A percentile compares a stretch with the other conserved stretches of the same genome.
Evolutionary conservation across 192 early-diverging fungal species (phyloP).

Genomic region (Coemansia sp.): DNA sequence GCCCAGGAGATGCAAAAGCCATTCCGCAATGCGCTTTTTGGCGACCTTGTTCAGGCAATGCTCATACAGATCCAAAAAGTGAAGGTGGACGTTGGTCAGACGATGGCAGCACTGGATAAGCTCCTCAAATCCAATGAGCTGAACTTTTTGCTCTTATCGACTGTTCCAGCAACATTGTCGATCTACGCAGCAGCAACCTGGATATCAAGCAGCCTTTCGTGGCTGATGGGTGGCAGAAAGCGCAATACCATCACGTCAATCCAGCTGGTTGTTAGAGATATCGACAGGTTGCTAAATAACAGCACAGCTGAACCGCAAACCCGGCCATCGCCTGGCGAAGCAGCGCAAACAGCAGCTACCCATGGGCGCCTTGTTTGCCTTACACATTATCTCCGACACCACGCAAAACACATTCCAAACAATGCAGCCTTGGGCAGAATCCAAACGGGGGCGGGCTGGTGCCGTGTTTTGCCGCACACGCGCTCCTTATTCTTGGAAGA

Average conservation of each 20-base stretch:
- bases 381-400: constrained; percentile 64
- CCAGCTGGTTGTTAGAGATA: constrained; percentile 58
- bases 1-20: constrained; percentile 69
- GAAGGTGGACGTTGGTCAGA: constrained; percentile 90
- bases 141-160: constrained; percentile 89
- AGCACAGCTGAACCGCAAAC: neutral
- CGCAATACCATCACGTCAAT: constrained; percentile 54
- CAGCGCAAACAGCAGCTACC: constrained; percentile 6
- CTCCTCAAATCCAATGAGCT: constrained; percentile 92
- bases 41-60: constrained; percentile 70
- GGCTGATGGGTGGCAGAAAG: constrained; percentile 44
- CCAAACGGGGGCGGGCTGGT: constrained; percentile 19
- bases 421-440: constrained; percentile 23
- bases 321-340: constrained; percentile 6
- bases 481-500: constrained; percentile 76
- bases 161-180: constrained; percentile 71
- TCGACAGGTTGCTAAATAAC: constrained; percentile 63
- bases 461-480: constrained; percentile 54
- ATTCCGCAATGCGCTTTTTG: constrained; percentile 57
- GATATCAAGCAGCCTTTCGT: constrained; percentile 36
- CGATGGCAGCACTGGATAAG: constrained; percentile 91
- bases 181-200: constrained; percentile 56
- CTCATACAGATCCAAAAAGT: constrained; percentile 91
- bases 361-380: constrained; percentile 51
- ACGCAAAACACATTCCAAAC: constrained; percentile 47